Evolutionary conservation across 176 grass and related monocot species (phyloP), one percentile per base, ranked within the genome.

Genomic region (Calamus simplicifolius): DNA sequence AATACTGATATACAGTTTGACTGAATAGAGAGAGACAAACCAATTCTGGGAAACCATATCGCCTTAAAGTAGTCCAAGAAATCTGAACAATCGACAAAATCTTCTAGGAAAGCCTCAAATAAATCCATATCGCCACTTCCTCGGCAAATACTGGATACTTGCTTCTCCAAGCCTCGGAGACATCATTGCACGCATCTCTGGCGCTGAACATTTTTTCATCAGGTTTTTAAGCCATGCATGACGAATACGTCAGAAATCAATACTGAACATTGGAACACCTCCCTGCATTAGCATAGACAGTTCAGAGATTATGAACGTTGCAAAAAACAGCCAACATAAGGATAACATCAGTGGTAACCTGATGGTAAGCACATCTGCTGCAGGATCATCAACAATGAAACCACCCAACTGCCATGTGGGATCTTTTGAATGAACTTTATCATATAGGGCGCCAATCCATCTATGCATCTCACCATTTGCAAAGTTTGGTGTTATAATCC

Each of bases 371-470:
- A 83, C 25, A 68, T 98, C 84, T 27, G 81, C 53, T 57, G 78
- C 87, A 52, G 93, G 88, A 59, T 98, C 79, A 82, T 98, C 88
- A 74, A 85, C 81, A 68, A 98, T 81, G 71, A 92, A 98, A 59
- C 93, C 93, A 68, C 84, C 84, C 62, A 98, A 85, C 57, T 92
- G 79, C 93, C 93, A 98, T 48, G 81, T 92, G 3, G 84, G 84
- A 81, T 98, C 87, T 75, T 98, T 98, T 14, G 81, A 64, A 62
- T 62, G 79, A 73, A 82, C 93, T 80, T 76, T 76, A 63, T 92
- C 79, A 75, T 92, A 92, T 75, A 98, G 87, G 16, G 81, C 72
- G 48, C 88, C 84, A 69, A 98, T 80, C 93, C 93, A 98, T 89
- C 74, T 83, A 80, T 83, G 63, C 64, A 85, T 85, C 35, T 92